Evolutionary conservation across 176 grass and related monocot species (phyloP).

Genomic region (Oryza meridionalis): DNA sequence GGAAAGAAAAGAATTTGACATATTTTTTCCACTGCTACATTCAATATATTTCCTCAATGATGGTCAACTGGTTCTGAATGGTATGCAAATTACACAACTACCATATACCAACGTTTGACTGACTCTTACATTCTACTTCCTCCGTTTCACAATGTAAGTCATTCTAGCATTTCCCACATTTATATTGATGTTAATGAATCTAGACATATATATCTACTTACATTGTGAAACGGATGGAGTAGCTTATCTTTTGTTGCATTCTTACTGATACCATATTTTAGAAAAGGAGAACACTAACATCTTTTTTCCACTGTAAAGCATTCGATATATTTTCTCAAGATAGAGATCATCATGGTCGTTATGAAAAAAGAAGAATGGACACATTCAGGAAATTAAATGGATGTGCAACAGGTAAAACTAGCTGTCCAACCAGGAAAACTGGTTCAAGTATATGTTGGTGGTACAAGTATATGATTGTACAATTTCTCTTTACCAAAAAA

Average conservation of each 20-base stretch:
- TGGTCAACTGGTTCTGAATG: not conserved
- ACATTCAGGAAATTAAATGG: not conserved
- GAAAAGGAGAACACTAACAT: not conserved
- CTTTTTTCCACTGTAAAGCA: not conserved
- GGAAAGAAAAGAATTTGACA: not conserved
- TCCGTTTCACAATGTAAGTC: no score
- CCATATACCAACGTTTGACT: not conserved
- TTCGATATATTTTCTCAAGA: not conserved
- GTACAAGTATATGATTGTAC: constrained; percentile 2
- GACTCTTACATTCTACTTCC: not conserved
- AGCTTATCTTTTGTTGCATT: no score
- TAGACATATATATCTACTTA: no score
- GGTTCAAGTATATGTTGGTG: not conserved
- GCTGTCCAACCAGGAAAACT: not conserved
- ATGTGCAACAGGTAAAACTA: not conserved
- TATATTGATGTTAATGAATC: no score
- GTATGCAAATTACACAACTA: not conserved
- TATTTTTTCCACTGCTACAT: not conserved
- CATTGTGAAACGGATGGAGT: no score
- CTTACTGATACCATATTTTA: not conserved
- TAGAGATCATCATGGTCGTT: not conserved
- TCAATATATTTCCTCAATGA: no score
- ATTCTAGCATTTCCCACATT: no score
- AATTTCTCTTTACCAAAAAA: not conserved
- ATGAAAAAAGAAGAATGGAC: not conserved